Conservation (phyloP, 345 rosid genomes). For the Euphorbia tirucalli region DNA sequence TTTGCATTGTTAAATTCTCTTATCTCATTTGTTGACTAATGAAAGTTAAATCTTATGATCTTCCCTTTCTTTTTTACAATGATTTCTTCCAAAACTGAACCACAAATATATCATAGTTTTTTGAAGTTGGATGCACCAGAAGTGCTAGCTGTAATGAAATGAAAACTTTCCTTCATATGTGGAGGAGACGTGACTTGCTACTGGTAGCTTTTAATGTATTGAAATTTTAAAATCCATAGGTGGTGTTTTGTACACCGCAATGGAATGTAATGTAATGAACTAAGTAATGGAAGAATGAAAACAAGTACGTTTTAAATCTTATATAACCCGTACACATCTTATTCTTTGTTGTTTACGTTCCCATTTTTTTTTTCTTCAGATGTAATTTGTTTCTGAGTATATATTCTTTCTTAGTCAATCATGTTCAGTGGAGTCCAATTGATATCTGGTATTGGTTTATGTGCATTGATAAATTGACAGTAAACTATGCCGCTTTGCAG, state of each 20-base stretch:
- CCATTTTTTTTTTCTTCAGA: background rate
- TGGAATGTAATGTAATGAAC: too few relatives aligned
- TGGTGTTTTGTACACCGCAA: too few relatives aligned
- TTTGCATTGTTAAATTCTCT: background rate
- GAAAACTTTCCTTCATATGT: background rate
- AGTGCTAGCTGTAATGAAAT: background rate
- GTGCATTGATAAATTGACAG: background rate
- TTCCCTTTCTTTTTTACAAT: background rate
- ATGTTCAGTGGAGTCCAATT: background rate
- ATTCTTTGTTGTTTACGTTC: background rate
- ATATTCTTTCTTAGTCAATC: background rate
- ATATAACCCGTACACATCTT: too few relatives aligned
- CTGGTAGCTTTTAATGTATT: background rate
- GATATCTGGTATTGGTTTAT: slow-evolving; percentile 5
- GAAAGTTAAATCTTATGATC: background rate
- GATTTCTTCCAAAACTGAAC: background rate
- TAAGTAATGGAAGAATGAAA: too few relatives aligned
- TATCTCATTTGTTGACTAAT: background rate
- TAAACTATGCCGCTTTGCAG: slow-evolving; percentile 31
- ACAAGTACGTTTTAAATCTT: too few relatives aligned
- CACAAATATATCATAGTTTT: background rate
- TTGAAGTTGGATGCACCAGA: background rate
- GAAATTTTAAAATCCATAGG: too few relatives aligned
- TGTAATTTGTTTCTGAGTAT: background rate
- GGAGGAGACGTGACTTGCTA: background rate